Evolutionary conservation across 2,329 filamentous ascomycete species (phyloP), one percentile per base, ranked within the genome.

Genomic region (Ophiobolus disseminans): DNA sequence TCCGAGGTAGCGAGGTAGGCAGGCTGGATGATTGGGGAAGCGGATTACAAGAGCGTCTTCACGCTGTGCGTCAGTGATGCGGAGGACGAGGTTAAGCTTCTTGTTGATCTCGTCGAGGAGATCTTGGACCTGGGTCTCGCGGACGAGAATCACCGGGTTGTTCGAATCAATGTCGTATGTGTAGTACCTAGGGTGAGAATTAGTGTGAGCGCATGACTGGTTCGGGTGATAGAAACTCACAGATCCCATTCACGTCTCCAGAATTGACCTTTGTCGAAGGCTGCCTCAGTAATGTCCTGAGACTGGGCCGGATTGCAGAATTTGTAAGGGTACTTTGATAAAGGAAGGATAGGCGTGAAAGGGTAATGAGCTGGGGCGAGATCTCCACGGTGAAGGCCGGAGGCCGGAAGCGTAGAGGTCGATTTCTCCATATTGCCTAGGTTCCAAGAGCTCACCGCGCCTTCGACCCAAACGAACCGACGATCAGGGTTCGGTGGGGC

Each of bases 221-320:
- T 65, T 21, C 62, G 69, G 4, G 8, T 3, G 26, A 21, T 32
- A 32, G 21, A 17, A 7, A 79, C 86, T 80, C 78, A 94, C 89
- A 96, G 75, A 54, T 93, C 86, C 91, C 91, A 96, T 9, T 76
- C 65, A 49, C 84, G 80, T 2, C 76, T 73, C 60, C 82, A 83
- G 55, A 88, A 77, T 40, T 90, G 76, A 21, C 74, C 80, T 3
- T 68, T 63, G 25, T 82, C 76, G 59, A 90, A 90, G 69, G 82
- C 80, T 61, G 59, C 69, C 76, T 82, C 57, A 60, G 79, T 64
- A 71, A 80, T 53, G 62, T 73, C 62, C 83, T 88, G 49, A 48
- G 58, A 59, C 45, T 65, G 61, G 10, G 55, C 51, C 50, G 78
- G 79, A 45, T 81, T 80, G 34, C 86, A 81, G 65, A 82, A 89